Percentiles rank a stretch among this genome's conserved stretches.
Conservation (phyloP, 345 rosid genomes). For the Alliaria petiolata region DNA sequence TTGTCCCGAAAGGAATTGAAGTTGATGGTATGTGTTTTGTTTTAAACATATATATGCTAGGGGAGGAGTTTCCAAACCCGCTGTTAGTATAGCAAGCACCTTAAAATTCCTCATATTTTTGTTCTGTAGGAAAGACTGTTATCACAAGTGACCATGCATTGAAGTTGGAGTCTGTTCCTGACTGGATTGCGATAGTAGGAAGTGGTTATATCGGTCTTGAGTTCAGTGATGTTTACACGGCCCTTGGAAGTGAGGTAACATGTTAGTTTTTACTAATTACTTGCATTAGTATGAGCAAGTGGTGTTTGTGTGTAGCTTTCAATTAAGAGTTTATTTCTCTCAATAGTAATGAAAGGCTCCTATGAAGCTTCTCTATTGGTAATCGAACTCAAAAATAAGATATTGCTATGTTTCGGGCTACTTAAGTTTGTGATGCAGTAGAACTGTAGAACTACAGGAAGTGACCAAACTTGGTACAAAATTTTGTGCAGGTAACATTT, state of each 20-base stretch:
- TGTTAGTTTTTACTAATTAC: not conserved
- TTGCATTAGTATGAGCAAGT: not conserved
- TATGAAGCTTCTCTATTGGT: not conserved
- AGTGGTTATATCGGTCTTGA: constrained; percentile 99
- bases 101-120: constrained; percentile 3
- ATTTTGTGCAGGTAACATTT: constrained; percentile 60
- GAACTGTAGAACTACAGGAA: not conserved
- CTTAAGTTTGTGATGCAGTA: not conserved
- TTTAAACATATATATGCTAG: not conserved
- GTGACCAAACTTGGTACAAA: not conserved
- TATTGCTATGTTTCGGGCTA: not conserved
- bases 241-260: constrained; percentile 97
- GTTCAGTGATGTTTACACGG: constrained; percentile 99
- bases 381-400: not conserved
- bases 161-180: constrained; percentile 91
- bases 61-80: not conserved
- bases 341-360: not conserved
- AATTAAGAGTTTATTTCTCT: not conserved
- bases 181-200: constrained; percentile 98
- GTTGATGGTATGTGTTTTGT: constrained; percentile 67
- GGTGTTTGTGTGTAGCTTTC: constrained; percentile 8
- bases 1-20: constrained; percentile 98
- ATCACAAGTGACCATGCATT: constrained; percentile 99
- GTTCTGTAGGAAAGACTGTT: constrained; percentile 87
- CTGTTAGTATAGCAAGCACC: not conserved